These are phyloP conservation scores for Penicillium hesseltinei DNA, from an alignment of 2,329 filamentous ascomycete species.

Conservation along the genomic window DNA sequence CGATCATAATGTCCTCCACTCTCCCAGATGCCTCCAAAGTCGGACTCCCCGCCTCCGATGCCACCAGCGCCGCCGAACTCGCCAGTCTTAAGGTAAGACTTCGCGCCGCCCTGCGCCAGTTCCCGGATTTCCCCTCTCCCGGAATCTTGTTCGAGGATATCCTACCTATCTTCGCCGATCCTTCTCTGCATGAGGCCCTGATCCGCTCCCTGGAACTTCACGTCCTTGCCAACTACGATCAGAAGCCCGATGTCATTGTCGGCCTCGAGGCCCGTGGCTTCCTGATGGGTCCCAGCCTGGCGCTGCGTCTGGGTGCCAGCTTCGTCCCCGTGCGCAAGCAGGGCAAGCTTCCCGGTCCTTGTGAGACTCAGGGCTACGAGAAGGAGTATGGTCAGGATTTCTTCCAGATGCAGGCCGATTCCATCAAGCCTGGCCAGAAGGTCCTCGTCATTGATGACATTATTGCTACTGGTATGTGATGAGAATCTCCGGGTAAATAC, in stretches of 20 bases:
- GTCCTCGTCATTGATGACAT: conserved; percentile 96
- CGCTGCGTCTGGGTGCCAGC: conserved; percentile 73
- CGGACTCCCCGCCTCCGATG: conserved; percentile 46
- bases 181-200: conserved; percentile 69
- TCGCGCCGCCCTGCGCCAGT: conserved; percentile 73
- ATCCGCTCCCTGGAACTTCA: conserved; percentile 83
- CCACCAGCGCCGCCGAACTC: conserved; percentile 55
- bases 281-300: conserved; percentile 87
- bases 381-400: conserved; percentile 96
- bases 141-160: conserved; percentile 98
- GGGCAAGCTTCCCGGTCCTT: conserved; percentile 91
- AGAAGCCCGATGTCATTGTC: conserved; percentile 82
- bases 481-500: not conserved
- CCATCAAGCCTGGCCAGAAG: conserved; percentile 80
- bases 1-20: conserved; percentile 41
- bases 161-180: conserved; percentile 87
- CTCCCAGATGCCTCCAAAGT: conserved; percentile 43
- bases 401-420: conserved; percentile 92
- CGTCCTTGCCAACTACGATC: conserved; percentile 62
- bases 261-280: conserved; percentile 94
- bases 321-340: conserved; percentile 94
- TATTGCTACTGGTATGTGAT: conserved; percentile 82
- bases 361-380: conserved; percentile 78
- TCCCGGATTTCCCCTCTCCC: conserved; percentile 84
- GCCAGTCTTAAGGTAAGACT: conserved; percentile 65